Evolutionary conservation across 164 flowering plant species (phyloP).

Genomic region (Houttuynia cordata): DNA sequence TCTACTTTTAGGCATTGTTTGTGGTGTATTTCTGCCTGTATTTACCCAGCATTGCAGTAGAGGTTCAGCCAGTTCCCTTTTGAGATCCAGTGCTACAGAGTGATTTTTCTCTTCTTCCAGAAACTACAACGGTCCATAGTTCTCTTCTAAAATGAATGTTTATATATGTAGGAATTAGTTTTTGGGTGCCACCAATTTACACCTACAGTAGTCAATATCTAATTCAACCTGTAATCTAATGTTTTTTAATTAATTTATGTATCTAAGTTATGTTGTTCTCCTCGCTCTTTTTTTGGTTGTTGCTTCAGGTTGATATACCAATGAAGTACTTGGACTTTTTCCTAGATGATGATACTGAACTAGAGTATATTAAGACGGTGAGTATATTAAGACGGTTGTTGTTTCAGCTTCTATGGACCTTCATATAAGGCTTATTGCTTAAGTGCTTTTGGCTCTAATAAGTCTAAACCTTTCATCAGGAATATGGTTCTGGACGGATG

Average conservation of each 20-base stretch:
- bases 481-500: conserved; percentile 76
- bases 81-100: no score
- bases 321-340: conserved; percentile 73
- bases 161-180: no score
- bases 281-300: neutral
- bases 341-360: conserved; percentile 82
- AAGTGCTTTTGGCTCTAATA: neutral
- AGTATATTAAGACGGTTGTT: no score
- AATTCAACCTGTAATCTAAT: neutral
- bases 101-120: no score
- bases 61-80: no score
- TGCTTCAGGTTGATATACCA: conserved; percentile 71
- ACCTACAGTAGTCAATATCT: neutral
- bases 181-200: no score
- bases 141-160: no score
- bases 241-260: no score
- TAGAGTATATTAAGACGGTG: conserved; percentile 65
- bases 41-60: neutral
- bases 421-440: neutral
- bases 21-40: neutral
- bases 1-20: neutral
- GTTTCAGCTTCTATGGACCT: neutral
- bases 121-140: no score
- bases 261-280: neutral
- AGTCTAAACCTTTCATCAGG: conserved; percentile 25